Base-by-base conservation (phyloP, 345 rosid genomes). In the Rhodomyrtus tomentosa region DNA sequence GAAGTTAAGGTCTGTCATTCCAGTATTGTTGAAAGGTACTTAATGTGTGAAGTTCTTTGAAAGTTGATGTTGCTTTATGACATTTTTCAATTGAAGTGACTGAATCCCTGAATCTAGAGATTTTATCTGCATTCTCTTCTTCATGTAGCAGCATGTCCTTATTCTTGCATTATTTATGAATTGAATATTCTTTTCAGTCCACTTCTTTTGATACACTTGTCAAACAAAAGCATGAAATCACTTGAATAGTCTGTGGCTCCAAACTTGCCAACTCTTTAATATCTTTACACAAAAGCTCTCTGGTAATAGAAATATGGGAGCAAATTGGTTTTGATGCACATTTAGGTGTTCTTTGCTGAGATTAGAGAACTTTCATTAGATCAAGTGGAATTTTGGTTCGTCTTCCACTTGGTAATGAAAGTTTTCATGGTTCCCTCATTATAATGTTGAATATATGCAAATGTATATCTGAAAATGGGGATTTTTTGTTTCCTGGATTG, bases 401-500 rank as follows among this genome's bases (percentile, higher is more conserved):
- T 68, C 45, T 68, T 68, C 76, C 42, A 16, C 76, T 36, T 68
- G 79, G 45, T 36, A 18, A 68, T 68, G 45, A 81, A 81, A 29
- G 7, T 85, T 85, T 73, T 86, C 76, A 86, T 84, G 58, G 79
- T 58, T 82, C 84, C 55, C 83, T 85, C 40, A 8, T 82, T 85
- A 32, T 8, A 68, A 32, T 68, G 79, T 40, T 68, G 45, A 25
- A 68, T 18, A 20, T 68, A 18, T 68, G 24, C 76, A 68, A 9
- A 13, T 68, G 4, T 32, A 18, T 68, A 68, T 68, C 76, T 68
- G 76, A 10, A 45, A 38, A 36, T 20, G 45, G 58, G 58, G 58
- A 55, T 55, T 4, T 9, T 9, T 36, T 68, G n/a, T 59, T 53
- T 68, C 36, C 13, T 21, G 79, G 38, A 18, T 36, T 68, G 79